Conservation (phyloP, 345 rosid genomes). For the Euphorbia lathyris region DNA sequence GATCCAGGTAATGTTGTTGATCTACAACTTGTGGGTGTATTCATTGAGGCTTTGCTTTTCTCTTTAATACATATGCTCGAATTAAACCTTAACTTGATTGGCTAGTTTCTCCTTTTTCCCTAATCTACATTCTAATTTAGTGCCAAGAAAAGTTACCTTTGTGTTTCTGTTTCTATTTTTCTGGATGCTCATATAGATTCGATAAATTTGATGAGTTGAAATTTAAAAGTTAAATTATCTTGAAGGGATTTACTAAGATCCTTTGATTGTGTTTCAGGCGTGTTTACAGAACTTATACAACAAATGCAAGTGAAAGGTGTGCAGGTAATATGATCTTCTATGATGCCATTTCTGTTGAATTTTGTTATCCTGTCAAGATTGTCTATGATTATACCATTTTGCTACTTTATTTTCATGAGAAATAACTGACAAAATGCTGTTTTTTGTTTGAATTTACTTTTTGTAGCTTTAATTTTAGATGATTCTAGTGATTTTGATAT, state of each 20-base stretch:
- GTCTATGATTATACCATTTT: not conserved
- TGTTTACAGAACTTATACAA: constrained; percentile 95
- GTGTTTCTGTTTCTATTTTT: not conserved
- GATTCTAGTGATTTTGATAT: not conserved
- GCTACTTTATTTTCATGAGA: not conserved
- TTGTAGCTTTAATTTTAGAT: not conserved
- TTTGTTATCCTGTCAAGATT: not conserved
- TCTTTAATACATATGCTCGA: not conserved
- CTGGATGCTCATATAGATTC: not conserved
- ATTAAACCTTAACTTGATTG: not conserved
- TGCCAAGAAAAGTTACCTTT: not conserved
- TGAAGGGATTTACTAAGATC: not conserved
- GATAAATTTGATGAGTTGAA: not conserved
- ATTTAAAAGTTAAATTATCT: not conserved
- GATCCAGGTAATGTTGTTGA: constrained; percentile 65
- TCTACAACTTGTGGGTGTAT: not conserved
- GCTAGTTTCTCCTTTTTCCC: not conserved
- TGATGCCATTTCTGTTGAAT: not conserved
- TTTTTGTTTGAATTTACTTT: not conserved
- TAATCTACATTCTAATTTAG: not conserved
- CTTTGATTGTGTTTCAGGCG: constrained; percentile 52
- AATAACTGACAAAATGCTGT: not conserved
- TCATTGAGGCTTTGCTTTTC: not conserved
- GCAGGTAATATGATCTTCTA: constrained; percentile 51
- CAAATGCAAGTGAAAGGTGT: constrained; percentile 98